phyloP scores from a whole-genome alignment of 352 stramenopile genomes.

The Phytophthora quininea region DNA sequence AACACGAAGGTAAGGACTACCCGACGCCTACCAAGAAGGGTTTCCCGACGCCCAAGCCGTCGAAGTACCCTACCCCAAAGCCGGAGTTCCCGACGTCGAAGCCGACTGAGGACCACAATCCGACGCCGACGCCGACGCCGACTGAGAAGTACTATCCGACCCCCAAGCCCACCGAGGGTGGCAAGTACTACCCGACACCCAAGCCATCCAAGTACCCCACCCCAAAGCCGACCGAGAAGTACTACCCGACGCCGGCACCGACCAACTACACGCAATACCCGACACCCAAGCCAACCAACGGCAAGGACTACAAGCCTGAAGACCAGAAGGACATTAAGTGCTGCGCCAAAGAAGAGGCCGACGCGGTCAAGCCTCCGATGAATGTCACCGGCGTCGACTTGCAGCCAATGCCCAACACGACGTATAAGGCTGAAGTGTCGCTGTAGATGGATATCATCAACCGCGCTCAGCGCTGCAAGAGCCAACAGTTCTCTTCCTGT shows the following conservation, averaged over 20 bases:
- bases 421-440: conserved; percentile 23
- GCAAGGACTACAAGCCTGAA: conserved; percentile 22
- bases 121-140: conserved; percentile 4
- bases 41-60: not conserved
- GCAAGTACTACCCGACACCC: conserved; percentile 4
- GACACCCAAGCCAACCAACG: conserved; percentile 11
- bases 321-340: not conserved
- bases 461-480: not conserved
- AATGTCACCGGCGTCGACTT: conserved; percentile 16
- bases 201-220: not conserved
- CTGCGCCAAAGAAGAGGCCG: conserved; percentile 12
- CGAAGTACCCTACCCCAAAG: not conserved
- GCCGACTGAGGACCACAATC: conserved; percentile 5
- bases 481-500: not conserved
- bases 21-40: conserved; percentile 4
- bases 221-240: not conserved
- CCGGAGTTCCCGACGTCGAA: not conserved
- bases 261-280: conserved; percentile 10
- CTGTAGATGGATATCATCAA: no score
- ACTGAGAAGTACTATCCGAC: conserved; percentile 7
- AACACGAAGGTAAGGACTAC: not conserved
- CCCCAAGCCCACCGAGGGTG: conserved; percentile 4
- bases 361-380: conserved; percentile 22
- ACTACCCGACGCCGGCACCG: conserved; percentile 1
- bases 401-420: conserved; percentile 30